phyloP scores from a whole-genome alignment of 768 basidiomycete species.

The Boletellus sp. region DNA sequence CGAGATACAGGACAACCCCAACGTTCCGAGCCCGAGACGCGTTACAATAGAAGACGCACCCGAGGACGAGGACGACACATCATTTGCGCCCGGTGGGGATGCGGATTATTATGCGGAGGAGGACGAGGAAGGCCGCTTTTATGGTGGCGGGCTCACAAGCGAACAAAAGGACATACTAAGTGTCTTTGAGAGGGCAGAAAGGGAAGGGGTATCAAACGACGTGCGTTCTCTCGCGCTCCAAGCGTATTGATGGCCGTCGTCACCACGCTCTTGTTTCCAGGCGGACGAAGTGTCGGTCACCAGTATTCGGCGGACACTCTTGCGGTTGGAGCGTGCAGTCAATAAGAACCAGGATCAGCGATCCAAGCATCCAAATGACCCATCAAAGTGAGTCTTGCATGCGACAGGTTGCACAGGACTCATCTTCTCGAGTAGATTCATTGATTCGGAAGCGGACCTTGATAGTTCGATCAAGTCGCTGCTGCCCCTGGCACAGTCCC shows the following conservation, averaged over 20 bases:
- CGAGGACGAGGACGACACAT: constrained; percentile 29
- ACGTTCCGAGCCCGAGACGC: constrained; percentile 33
- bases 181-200: constrained; percentile 80
- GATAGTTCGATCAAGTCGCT: constrained; percentile 83
- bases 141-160: constrained; percentile 86
- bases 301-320: constrained; percentile 66
- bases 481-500: constrained; percentile 84
- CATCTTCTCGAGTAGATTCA: constrained; percentile 63
- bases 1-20: constrained; percentile 6
- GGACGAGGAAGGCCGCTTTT: constrained; percentile 90
- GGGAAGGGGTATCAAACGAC: constrained; percentile 60
- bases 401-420: background rate
- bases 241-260: background rate
- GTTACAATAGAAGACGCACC: constrained; percentile 58
- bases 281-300: constrained; percentile 65
- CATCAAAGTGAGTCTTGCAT: constrained; percentile 63
- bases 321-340: constrained; percentile 82
- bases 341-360: constrained; percentile 96
- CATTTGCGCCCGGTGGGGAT: constrained; percentile 82
- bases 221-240: constrained; percentile 41
- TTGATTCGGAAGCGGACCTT: constrained; percentile 96
- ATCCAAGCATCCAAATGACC: constrained; percentile 92
- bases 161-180: constrained; percentile 95
- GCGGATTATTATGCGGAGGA: constrained; percentile 90
- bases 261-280: constrained; percentile 34